Conservation (phyloP, 306 rosid species). For the Dalbergia cochinchinensis region DNA sequence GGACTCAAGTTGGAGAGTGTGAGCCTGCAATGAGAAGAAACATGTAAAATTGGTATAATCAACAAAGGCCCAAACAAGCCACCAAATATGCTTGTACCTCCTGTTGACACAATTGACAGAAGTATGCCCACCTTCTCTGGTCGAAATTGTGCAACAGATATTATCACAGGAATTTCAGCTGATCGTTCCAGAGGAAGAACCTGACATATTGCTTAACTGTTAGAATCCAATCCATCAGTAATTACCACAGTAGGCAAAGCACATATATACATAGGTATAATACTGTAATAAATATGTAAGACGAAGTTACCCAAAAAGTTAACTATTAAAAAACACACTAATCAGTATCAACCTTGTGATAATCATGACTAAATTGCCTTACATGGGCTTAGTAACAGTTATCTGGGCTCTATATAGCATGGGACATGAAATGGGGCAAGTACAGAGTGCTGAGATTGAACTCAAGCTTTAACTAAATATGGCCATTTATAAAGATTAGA, state of each 20-base stretch:
- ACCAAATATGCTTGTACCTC: constrained; percentile 52
- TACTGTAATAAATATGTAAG: not conserved
- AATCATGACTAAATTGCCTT: constrained; percentile 17
- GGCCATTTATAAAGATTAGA: too few species aligned
- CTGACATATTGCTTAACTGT: constrained; percentile 59
- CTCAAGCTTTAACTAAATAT: constrained; percentile 9
- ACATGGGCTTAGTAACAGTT: not conserved
- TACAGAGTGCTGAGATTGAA: constrained; percentile 8
- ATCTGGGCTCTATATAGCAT: not conserved
- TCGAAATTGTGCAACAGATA: constrained; percentile 98
- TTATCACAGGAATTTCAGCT: constrained; percentile 57
- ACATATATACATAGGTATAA: not conserved
- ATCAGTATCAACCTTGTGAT: not conserved
- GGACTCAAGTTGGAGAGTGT: constrained; percentile 92
- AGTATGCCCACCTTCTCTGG: constrained; percentile 93
- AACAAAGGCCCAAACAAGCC: constrained; percentile 57
- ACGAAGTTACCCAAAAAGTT: not conserved
- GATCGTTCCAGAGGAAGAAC: constrained; percentile 86
- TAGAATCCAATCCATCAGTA: constrained; percentile 38
- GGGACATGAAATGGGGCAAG: not conserved
- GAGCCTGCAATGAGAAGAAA: constrained; percentile 72
- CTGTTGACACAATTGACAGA: constrained; percentile 57
- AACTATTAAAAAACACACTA: not conserved
- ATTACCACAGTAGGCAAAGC: constrained; percentile 33
- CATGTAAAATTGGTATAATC: constrained; percentile 41